Base-by-base conservation (phyloP, 2,329 filamentous ascomycete genomes). In the Diaporthe amygdali region DNA sequence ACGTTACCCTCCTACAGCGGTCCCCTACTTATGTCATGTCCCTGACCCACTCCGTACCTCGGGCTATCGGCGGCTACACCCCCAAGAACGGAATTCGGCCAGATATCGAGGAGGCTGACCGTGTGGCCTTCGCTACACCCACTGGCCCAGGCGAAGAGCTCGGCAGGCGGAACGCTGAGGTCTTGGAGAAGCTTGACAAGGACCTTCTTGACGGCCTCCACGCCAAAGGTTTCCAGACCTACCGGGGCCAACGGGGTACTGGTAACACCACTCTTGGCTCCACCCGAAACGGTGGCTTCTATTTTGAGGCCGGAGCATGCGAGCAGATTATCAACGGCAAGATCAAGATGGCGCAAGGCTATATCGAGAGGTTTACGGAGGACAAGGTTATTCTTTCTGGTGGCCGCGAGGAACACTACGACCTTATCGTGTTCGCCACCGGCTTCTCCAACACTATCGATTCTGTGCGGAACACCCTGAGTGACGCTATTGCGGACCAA, bases 241-340 rank as follows among this genome's bases (percentile, higher is more conserved):
- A 54, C 27, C 51, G 51, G 51, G 51, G 51, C 9, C 76, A 78
- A 0, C 91, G 91, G 70, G 84, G 85, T 7, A 89, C 89, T 0
- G 91, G 91, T 90, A 87, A 94, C 68, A 92, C 94, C 76, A 87
- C 93, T 1, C 81, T 94, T 30, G 94, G 92, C 75, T 82, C 91
- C 32, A 87, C 76, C 1, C 77, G 80, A 22, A 81, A 86, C 34
- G 84, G 83, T 0, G 85, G 86, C 73, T 85, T 87, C 69, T 88
- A 82, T 72, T 54, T 54, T 4, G 51, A 54, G 30, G 51, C 51
- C 68, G 76, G 7, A 80, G 69, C 52, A 7, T 71, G 51, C 44
- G 59, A 52, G 44, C 41, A 82, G 0, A 75, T 87, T 14, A 79
- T 80, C 2, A 78, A 74, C 1, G 80, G 81, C 44, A 85, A 79